Percentiles rank a stretch among this genome's conserved stretches.
These are phyloP conservation scores for Nicotiana rustica DNA, from an alignment of 305 asterid genomes.

Conservation along the genomic window DNA sequence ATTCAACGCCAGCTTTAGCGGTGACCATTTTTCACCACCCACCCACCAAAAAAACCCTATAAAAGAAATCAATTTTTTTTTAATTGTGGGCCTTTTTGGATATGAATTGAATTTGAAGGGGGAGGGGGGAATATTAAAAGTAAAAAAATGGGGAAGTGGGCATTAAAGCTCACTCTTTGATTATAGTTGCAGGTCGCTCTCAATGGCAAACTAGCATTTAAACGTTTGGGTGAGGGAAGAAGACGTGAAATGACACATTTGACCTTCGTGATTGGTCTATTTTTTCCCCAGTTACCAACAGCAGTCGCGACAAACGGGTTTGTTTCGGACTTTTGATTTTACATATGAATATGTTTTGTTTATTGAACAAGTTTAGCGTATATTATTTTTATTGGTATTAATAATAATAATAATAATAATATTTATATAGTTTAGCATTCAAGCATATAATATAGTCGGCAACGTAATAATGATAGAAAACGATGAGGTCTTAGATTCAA, in stretches of 20 bases:
- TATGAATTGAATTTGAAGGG: conserved; percentile 38
- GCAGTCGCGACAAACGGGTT: conserved; percentile 41
- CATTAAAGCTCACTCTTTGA: conserved; percentile 41
- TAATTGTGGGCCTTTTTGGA: conserved; percentile 50
- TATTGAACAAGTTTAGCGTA: no score
- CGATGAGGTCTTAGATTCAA: no score
- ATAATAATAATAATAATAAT: no score
- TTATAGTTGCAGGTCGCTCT: conserved; percentile 68
- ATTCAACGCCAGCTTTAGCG: conserved; percentile 58
- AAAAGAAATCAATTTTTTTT: background rate
- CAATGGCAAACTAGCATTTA: conserved; percentile 65
- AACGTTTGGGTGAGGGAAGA: conserved; percentile 58
- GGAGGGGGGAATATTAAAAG: background rate
- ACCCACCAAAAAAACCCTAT: conserved; percentile 29
- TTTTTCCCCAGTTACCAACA: conserved; percentile 19
- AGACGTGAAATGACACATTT: background rate
- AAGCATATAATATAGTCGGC: no score
- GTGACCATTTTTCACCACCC: conserved; percentile 40
- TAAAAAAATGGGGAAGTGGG: conserved; percentile 39
- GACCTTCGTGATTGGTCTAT: background rate
- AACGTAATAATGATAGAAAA: no score
- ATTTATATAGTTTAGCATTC: no score
- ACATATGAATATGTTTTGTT: background rate
- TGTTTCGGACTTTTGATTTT: conserved; percentile 37
- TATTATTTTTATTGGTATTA: no score